Base-by-base conservation (phyloP, 257 asterid genomes). In the Thymus mandschuricus region DNA sequence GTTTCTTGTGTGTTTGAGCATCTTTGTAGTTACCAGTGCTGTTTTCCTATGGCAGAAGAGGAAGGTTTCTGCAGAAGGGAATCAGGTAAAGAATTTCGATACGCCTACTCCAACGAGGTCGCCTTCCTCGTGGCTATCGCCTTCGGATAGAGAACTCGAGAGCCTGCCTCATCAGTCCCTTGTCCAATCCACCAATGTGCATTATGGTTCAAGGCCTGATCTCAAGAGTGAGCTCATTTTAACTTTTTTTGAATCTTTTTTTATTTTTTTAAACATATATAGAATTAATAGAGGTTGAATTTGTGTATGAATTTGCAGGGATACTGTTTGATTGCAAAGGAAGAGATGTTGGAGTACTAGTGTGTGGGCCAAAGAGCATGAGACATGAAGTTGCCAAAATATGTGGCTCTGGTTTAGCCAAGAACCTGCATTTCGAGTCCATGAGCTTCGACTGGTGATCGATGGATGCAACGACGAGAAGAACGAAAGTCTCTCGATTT, bases 181-280 rank as follows among this genome's bases (percentile, higher is more conserved):
- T 21, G 89, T 71, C 33, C 85, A 82, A 72, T 82, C 81, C 15
- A 89, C 92, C 9, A 81, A 76, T 2, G 81, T 85, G 70, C 91
- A 85, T 64, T 87, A 76, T 54, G 95, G 91, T 10, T 66, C 76
- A 21, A 80, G 94, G 58, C 91, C 94, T 56, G 90, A 87, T 78
- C 68, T 87, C 7, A 85, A 82, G 80, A 82, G 94, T 85, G 82
- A 75, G 91, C 75, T 5, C 1, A 21, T 21, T 21, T 3, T 28
- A 4, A n/a, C 5, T 7, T 38, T 0, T 5, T 10, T 0, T 8
- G 1, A 29, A 3, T 21, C 27, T 5, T 0, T 3, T 55, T 10
- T 10, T 50, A 4, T 5, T 5, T 1, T 2, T 38, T 29, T 49
- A 21, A 21, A 21, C 21, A 21, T 21, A 21, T 21, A 21, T 21